These are phyloP conservation scores for Colletotrichum tanaceti DNA, from an alignment of 2,329 filamentous ascomycete species.

Conservation along the genomic window DNA sequence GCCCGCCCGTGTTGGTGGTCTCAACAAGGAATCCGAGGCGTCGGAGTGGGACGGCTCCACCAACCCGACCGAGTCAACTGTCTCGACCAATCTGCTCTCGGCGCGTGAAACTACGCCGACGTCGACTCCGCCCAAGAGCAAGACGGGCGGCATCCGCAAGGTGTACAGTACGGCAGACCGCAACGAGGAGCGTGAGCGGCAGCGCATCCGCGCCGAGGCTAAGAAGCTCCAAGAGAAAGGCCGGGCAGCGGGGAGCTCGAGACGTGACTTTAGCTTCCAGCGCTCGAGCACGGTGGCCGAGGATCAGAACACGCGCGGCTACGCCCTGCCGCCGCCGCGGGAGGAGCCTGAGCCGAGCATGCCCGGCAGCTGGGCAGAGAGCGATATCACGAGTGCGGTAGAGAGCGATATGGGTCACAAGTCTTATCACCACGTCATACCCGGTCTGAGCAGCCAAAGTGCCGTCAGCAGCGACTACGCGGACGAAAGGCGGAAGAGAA, in stretches of 20 bases:
- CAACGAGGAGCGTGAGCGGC: constrained; percentile 62
- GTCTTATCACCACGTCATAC: constrained; percentile 67
- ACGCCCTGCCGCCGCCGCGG: constrained; percentile 35
- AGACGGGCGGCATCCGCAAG: constrained; percentile 66
- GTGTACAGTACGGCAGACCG: constrained; percentile 71
- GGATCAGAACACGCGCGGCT: constrained; percentile 45
- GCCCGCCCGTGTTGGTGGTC: constrained; percentile 85
- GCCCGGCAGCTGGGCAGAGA: constrained; percentile 54
- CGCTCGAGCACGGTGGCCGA: constrained; percentile 52
- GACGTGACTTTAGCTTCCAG: constrained; percentile 67
- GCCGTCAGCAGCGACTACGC: constrained; percentile 52
- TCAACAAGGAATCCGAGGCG: constrained; percentile 86
- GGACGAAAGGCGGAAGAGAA: constrained; percentile 58
- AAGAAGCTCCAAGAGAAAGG: constrained; percentile 66
- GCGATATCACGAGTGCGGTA: constrained; percentile 50
- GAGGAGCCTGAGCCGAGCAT: constrained; percentile 45
- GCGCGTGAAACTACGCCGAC: constrained; percentile 69
- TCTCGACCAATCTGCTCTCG: constrained; percentile 70
- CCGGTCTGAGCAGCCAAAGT: constrained; percentile 57
- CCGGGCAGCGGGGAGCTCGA: constrained; percentile 49
- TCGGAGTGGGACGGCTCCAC: constrained; percentile 81
- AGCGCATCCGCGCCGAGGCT: constrained; percentile 68
- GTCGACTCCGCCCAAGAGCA: constrained; percentile 61
- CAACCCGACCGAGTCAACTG: constrained; percentile 74
- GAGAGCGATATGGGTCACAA: constrained; percentile 67